Conservation (phyloP, 148 eudicot genomes). For the Fagopyrum homotropicum region DNA sequence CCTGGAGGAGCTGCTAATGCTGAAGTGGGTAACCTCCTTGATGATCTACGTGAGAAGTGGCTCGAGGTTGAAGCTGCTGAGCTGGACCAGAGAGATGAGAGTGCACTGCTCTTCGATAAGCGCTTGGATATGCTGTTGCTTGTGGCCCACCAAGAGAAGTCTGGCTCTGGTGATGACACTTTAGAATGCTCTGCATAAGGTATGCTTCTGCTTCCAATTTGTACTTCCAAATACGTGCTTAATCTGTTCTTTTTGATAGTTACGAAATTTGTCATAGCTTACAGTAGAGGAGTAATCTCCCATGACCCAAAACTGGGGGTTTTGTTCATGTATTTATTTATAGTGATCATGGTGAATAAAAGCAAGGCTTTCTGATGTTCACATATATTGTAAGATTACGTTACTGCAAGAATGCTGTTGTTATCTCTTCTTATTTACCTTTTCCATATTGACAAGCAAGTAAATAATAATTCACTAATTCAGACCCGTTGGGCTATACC, state of each 20-base stretch:
- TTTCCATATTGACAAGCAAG: not conserved
- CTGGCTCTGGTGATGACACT: constrained; percentile 9
- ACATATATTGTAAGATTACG: not conserved
- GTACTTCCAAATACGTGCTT: constrained; percentile 2
- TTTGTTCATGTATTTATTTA: not conserved
- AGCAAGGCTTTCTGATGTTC: not conserved
- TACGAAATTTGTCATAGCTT: not conserved
- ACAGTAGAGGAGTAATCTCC: not conserved
- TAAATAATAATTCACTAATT: not conserved
- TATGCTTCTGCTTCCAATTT: constrained; percentile 1
- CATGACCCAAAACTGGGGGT: constrained; percentile 2
- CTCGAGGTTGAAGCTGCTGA: constrained; percentile 90
- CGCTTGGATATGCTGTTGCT: constrained; percentile 81
- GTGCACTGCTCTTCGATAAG: constrained; percentile 80
- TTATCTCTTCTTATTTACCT: not conserved
- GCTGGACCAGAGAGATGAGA: constrained; percentile 85
- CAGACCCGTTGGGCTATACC: too few relatives aligned
- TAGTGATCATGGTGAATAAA: not conserved
- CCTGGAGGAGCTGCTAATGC: constrained; percentile 49
- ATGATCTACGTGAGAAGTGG: constrained; percentile 95
- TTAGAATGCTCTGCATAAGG: constrained; percentile 9
- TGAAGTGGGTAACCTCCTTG: constrained; percentile 67
- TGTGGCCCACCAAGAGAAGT: constrained; percentile 61
- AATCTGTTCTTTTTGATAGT: not conserved
- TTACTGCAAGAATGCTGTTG: not conserved